These are phyloP conservation scores for Sugiyamaella marilandica DNA, from an alignment of 805 yeast genomes.

Conservation along the genomic window DNA sequence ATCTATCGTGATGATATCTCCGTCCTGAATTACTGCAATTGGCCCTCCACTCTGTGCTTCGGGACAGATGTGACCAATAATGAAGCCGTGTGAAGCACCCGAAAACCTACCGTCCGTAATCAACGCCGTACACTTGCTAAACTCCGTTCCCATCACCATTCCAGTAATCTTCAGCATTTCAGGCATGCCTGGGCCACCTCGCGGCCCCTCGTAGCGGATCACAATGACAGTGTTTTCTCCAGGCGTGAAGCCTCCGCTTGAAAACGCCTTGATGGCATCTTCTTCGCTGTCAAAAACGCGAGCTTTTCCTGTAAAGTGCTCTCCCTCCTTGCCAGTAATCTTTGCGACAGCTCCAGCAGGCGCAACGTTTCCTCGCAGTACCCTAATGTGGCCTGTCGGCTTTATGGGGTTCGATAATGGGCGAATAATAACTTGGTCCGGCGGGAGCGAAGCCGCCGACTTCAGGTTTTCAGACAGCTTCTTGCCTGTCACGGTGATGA, in stretches of 20 bases:
- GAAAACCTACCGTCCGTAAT: slow-evolving; percentile 96
- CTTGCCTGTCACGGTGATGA: slow-evolving; percentile 86
- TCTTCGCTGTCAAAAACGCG: slow-evolving; percentile 82
- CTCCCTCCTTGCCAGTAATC: slow-evolving; percentile 97
- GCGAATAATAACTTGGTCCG: slow-evolving; percentile 73
- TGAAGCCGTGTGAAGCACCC: slow-evolving; percentile 97
- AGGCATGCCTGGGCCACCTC: slow-evolving; percentile 99
- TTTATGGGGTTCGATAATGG: slow-evolving; percentile 78
- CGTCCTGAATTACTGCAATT: slow-evolving; percentile 84
- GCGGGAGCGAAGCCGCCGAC: slow-evolving; percentile 54
- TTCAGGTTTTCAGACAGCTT: slow-evolving; percentile 76
- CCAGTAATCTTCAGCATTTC: slow-evolving; percentile 97
- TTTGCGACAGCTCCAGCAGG: slow-evolving; percentile 93
- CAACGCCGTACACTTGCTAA: slow-evolving; percentile 81
- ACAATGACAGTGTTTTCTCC: slow-evolving; percentile 91
- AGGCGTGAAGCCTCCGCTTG: slow-evolving; percentile 81
- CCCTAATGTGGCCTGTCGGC: slow-evolving; percentile 82
- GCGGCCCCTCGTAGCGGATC: slow-evolving; percentile 95
- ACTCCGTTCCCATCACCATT: slow-evolving; percentile 94
- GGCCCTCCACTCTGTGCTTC: slow-evolving; percentile 98
- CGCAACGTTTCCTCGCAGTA: slow-evolving; percentile 79
- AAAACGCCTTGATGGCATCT: slow-evolving; percentile 74
- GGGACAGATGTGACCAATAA: slow-evolving; percentile 95
- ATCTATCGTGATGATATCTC: slow-evolving; percentile 85
- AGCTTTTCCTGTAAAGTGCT: slow-evolving; percentile 84